phyloP scores from a whole-genome alignment of 805 yeast genomes.

The Candida pseudofarinosa region DNA sequence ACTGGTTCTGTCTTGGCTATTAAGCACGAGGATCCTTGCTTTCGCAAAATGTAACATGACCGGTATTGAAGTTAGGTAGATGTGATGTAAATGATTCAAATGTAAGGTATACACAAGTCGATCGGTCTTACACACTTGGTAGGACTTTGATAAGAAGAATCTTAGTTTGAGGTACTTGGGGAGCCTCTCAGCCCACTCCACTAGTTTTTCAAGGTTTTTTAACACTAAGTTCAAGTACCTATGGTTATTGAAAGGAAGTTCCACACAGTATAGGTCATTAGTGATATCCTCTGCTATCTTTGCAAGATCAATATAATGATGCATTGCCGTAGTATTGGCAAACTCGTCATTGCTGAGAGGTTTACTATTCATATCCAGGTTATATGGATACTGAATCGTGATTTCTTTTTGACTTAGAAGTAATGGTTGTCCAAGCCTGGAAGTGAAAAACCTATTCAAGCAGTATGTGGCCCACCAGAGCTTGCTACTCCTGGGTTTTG shows the following conservation, averaged over 20 bases:
- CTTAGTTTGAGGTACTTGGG: slow-evolving; percentile 16
- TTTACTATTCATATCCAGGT: not conserved
- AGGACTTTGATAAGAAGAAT: slow-evolving; percentile 7
- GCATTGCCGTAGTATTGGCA: slow-evolving; percentile 11
- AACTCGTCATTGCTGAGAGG: slow-evolving; percentile 9
- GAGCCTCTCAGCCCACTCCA: slow-evolving; percentile 18
- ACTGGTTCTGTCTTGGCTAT: not conserved
- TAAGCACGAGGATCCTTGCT: slow-evolving; percentile 11
- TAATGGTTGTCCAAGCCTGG: slow-evolving; percentile 24
- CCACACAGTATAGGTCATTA: slow-evolving; percentile 16
- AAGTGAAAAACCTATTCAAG: slow-evolving; percentile 20
- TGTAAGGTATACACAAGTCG: slow-evolving; percentile 22
- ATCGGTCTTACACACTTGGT: slow-evolving; percentile 6
- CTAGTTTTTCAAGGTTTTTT: slow-evolving; percentile 12
- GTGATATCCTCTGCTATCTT: slow-evolving; percentile 21
- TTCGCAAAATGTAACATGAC: slow-evolving; percentile 20
- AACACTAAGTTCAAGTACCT: slow-evolving; percentile 13
- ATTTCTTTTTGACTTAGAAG: slow-evolving; percentile 17
- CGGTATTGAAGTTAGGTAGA: slow-evolving; percentile 23
- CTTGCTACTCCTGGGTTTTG: not conserved
- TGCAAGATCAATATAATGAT: slow-evolving; percentile 19
- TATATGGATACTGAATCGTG: slow-evolving; percentile 8
- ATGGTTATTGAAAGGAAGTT: slow-evolving; percentile 12
- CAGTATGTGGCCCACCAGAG: slow-evolving; percentile 26
- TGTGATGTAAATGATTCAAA: slow-evolving; percentile 26